phyloP scores from a whole-genome alignment of 2,329 filamentous ascomycete genomes.

The Decorospora gaudefroyi region DNA sequence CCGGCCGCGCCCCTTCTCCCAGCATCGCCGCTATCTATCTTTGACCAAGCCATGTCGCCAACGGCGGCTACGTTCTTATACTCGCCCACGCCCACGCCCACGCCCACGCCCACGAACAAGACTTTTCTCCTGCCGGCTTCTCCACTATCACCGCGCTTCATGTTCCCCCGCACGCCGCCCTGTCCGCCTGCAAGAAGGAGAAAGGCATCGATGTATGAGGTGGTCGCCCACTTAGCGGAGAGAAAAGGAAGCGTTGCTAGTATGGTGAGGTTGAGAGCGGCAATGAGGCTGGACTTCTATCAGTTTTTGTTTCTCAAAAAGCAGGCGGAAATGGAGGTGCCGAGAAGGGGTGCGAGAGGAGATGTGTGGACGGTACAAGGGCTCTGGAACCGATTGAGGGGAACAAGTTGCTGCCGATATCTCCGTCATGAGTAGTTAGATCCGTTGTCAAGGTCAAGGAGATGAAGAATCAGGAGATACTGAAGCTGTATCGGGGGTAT shows the following conservation, averaged over 20 bases:
- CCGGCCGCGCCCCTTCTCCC: slow-evolving; percentile 21
- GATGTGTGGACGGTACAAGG: no score
- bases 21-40: slow-evolving; percentile 25
- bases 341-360: no score
- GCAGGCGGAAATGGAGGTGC: slow-evolving; percentile 4
- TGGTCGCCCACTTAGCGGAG: not conserved
- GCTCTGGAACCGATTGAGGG: no score
- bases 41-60: slow-evolving; percentile 14
- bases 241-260: slow-evolving; percentile 6
- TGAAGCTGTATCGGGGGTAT: no score
- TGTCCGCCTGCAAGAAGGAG: slow-evolving; percentile 1
- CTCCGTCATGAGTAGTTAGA: no score
- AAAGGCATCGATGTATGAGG: not conserved
- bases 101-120: not conserved
- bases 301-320: slow-evolving; percentile 13
- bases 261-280: slow-evolving; percentile 1
- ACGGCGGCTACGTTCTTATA: slow-evolving; percentile 10
- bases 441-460: no score
- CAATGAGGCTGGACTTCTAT: slow-evolving; percentile 13
- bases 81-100: slow-evolving; percentile 1
- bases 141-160: slow-evolving; percentile 16
- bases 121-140: slow-evolving; percentile 2
- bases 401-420: no score
- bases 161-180: slow-evolving; percentile 20
- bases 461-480: no score